Evolutionary conservation across 164 flowering plant genomes (phyloP).

Genomic region (Euptelea pleiosperma): DNA sequence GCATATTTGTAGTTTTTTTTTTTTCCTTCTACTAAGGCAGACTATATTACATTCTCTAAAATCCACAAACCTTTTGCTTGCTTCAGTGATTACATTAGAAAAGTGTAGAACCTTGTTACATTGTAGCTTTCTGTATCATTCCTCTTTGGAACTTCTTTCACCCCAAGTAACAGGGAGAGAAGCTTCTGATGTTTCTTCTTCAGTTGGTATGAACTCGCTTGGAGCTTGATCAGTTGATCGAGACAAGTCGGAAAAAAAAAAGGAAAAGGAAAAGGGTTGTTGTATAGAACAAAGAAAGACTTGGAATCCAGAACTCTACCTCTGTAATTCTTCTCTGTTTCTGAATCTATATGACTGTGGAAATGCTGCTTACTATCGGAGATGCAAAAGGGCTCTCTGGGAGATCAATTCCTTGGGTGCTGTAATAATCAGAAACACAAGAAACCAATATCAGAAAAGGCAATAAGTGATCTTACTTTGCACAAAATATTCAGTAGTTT

Average conservation of each 20-base stretch:
- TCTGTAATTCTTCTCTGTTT: slow-evolving; percentile 24
- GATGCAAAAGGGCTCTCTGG: slow-evolving; percentile 77
- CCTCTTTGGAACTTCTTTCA: slow-evolving; percentile 22
- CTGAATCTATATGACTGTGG: slow-evolving; percentile 39
- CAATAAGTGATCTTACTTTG: too few relatives aligned
- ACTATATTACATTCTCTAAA: slow-evolving; percentile 25
- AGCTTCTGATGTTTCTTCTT: slow-evolving; percentile 13
- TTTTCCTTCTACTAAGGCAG: slow-evolving; percentile 21
- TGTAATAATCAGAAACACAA: slow-evolving; percentile 12
- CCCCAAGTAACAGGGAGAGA: slow-evolving; percentile 16
- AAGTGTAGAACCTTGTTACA: slow-evolving; percentile 25
- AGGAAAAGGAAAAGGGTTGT: slow-evolving; percentile 1
- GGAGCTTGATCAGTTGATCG: slow-evolving; percentile 5
- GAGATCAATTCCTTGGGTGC: slow-evolving; percentile 48
- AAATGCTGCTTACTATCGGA: slow-evolving; percentile 41
- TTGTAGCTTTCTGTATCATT: slow-evolving; percentile 25
- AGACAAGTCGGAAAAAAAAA: slow-evolving; percentile 9
- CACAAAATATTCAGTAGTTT: too few relatives aligned
- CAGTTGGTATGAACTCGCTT: slow-evolving; percentile 30
- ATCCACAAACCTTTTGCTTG: slow-evolving; percentile 13
- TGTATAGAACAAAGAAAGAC: slow-evolving; percentile 21
- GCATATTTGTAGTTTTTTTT: slow-evolving; percentile 22
- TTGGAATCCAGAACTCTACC: slow-evolving; percentile 21
- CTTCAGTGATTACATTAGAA: slow-evolving; percentile 15
- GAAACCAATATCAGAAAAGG: not conserved